Conservation (phyloP, 495 filamentous ascomycete species). For the Penicillium bialowiezense region DNA sequence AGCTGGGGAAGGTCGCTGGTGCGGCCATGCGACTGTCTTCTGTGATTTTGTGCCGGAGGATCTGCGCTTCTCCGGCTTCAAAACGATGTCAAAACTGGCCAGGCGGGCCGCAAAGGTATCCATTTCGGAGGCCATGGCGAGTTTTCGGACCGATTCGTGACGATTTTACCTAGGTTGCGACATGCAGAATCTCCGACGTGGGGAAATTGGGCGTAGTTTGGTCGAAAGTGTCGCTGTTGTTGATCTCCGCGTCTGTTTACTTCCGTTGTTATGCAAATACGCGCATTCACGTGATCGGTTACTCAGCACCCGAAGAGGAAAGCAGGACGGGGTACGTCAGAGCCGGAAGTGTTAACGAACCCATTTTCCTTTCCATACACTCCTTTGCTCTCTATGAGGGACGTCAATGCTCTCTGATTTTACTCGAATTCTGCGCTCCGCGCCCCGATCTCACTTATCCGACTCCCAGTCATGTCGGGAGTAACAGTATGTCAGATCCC, state of each 20-base stretch:
- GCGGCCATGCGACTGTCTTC: conserved; percentile 72
- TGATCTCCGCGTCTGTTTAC: conserved; percentile 38
- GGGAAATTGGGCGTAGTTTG: background rate
- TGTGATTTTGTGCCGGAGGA: conserved; percentile 61
- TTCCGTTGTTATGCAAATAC: conserved; percentile 28
- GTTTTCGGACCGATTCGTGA: conserved; percentile 3
- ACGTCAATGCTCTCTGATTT: conserved; percentile 18
- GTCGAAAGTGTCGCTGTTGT: conserved; percentile 19
- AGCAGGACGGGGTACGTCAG: conserved; percentile 23
- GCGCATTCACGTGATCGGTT: conserved; percentile 28
- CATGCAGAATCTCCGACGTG: conserved; percentile 3
- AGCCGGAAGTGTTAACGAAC: conserved; percentile 13
- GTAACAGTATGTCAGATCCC: conserved; percentile 28
- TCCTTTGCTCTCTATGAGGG: conserved; percentile 21
- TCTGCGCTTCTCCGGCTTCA: conserved; percentile 61
- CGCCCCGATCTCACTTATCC: conserved; percentile 25
- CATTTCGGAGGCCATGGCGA: conserved; percentile 40
- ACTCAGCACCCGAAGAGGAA: conserved; percentile 17
- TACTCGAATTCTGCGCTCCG: conserved; percentile 21
- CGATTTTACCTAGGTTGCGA: conserved; percentile 1
- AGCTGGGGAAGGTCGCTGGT: conserved; percentile 60
- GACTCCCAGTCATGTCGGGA: conserved; percentile 31
- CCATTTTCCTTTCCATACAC: conserved; percentile 10
- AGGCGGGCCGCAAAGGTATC: conserved; percentile 70
- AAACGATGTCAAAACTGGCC: conserved; percentile 65